These are phyloP conservation scores for Apostasia ramifera DNA, from an alignment of 106 monocot genomes.

Conservation along the genomic window DNA sequence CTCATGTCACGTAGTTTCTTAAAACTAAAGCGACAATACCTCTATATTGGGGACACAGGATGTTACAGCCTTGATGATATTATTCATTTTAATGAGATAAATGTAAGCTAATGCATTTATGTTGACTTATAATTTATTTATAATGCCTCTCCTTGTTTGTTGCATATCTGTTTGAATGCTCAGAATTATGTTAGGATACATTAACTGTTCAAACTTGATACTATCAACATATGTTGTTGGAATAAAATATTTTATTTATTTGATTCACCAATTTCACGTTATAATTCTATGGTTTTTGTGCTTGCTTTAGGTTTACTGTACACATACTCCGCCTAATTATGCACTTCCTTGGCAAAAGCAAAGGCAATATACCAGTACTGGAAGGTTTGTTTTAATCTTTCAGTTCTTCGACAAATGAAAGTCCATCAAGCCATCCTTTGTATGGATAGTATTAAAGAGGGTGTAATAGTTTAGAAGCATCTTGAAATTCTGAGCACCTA, in stretches of 20 bases:
- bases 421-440: too few species aligned
- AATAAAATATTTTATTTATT: neutral
- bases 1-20: too few species aligned
- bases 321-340: constrained; percentile 87
- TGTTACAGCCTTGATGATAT: too few species aligned
- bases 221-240: neutral
- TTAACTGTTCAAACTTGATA: neutral
- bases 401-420: neutral
- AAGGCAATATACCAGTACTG: constrained; percentile 86
- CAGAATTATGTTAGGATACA: too few species aligned
- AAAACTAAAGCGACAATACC: too few species aligned
- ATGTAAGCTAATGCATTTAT: too few species aligned
- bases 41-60: too few species aligned
- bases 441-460: too few species aligned
- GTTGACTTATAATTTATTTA: too few species aligned
- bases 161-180: neutral
- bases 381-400: constrained; percentile 49
- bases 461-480: too few species aligned
- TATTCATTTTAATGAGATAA: too few species aligned
- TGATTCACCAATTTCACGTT: neutral
- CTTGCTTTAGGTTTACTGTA: constrained; percentile 73
- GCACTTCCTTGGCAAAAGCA: constrained; percentile 98
- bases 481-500: too few species aligned
- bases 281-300: constrained; percentile 2
- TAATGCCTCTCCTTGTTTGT: neutral